Evolutionary conservation across 768 basidiomycete species (phyloP), one percentile per base, ranked within the genome.

Genomic region (Xerocomellus intermedius): DNA sequence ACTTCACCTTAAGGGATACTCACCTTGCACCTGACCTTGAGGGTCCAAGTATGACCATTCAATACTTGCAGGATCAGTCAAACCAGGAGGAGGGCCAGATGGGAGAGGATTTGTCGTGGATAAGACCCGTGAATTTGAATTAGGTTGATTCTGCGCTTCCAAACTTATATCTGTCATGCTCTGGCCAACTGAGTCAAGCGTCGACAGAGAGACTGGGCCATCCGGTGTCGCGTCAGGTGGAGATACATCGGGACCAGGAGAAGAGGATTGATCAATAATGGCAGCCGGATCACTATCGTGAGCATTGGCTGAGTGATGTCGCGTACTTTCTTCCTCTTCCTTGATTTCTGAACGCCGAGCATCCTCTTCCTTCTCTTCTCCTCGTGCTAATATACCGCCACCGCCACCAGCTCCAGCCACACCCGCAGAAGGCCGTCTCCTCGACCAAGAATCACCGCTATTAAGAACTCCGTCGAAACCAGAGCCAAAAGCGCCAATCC

Each of bases 41-140:
- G 93, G 94, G 67, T 98, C 94, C 47, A 93, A 82, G 71, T 98
- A 98, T 22, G 85, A 89, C 94, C 94, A 98, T 67, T 91, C 85
- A 21, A 94, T 71, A 58, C 71, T 79, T 28, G 80, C 77, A 32
- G 82, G 75, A 73, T 88, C 87, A 42, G 71, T 57, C 38, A 79
- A 61, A 46, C 77, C 79, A 48, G 80, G 78, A 46, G 80, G 79
- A 14, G 79, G 73, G 9, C 68, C 73, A 39, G 61, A 58, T 19
- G 60, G 42, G n/a, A 64, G 55, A 50, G 55, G 24, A 39, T 58
- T 60, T 19, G 28, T 50, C 14, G 56, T 52, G 38, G 66, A 14
- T 19, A 39, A 35, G 42, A 39, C 44, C 32, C 48, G 61, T 19
- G 35, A 43, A 32, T 51, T 50, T 30, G 54, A 16, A 45, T 53